A percentile compares a stretch with the other conserved stretches of the same genome.
phyloP scores from a whole-genome alignment of 2,329 filamentous ascomycete species.

The Diaporthe nobilis region DNA sequence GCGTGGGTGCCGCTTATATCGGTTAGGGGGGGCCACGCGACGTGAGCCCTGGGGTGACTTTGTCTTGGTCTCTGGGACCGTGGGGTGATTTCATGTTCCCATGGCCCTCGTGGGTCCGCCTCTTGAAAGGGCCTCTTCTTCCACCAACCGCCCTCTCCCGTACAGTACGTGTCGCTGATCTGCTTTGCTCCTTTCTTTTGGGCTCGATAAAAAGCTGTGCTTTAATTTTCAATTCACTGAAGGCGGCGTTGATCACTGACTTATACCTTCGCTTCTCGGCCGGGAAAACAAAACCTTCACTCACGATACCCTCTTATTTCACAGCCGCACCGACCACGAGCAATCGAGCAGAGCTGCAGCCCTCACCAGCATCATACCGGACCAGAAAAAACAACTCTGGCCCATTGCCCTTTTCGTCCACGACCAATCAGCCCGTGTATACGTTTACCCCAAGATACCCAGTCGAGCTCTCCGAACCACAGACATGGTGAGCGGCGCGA shows the following conservation, averaged over 20 bases:
- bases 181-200: not conserved
- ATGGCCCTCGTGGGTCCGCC: slow-evolving; percentile 3
- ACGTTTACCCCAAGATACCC: not conserved
- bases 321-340: not conserved
- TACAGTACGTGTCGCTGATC: not conserved
- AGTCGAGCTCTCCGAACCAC: not conserved
- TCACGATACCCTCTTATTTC: not conserved
- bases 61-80: slow-evolving; percentile 22
- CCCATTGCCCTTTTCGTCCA: not conserved
- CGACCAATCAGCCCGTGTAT: not conserved
- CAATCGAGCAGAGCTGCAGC: not conserved
- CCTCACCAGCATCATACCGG: not conserved
- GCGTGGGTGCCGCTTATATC: slow-evolving; percentile 29
- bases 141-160: not conserved
- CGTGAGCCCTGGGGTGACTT: slow-evolving; percentile 6
- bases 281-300: not conserved
- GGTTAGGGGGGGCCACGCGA: slow-evolving; percentile 25
- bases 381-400: not conserved
- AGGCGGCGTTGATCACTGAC: slow-evolving; percentile 40
- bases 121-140: slow-evolving; percentile 10
- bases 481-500: slow-evolving; percentile 34
- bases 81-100: slow-evolving; percentile 21
- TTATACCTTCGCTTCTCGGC: not conserved
- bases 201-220: slow-evolving; percentile 28
- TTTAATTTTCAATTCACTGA: not conserved